Conservation (phyloP, 257 asterid species). For the Perilla frutescens region DNA sequence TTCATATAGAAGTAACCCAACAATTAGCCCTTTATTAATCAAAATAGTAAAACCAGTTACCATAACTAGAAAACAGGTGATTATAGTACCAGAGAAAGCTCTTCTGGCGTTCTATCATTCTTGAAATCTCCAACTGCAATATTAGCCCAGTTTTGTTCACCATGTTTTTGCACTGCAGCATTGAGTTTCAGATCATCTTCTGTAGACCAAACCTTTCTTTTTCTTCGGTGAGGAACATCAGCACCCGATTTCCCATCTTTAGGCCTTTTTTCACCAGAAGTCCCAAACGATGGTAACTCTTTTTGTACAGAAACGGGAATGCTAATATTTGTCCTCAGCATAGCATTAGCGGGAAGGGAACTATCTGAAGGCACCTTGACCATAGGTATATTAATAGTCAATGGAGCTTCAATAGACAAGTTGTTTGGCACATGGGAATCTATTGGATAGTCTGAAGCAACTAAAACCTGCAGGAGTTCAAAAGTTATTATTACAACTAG, state of each 20-base stretch:
- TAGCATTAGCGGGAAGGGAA: conserved; percentile 45
- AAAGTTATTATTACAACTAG: background rate
- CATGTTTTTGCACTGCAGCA: conserved; percentile 70
- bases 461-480: conserved; percentile 50
- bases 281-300: conserved; percentile 52
- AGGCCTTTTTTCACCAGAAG: conserved; percentile 56
- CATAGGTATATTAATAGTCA: conserved; percentile 75
- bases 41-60: background rate
- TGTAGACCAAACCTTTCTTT: conserved; percentile 67
- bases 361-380: conserved; percentile 52
- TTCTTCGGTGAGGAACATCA: conserved; percentile 51
- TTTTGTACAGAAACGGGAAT: conserved; percentile 70
- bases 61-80: background rate
- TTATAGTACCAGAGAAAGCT: conserved; percentile 69
- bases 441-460: conserved; percentile 63
- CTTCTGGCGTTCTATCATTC: conserved; percentile 70
- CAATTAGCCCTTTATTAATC: background rate
- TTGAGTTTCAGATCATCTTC: conserved; percentile 72
- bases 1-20: background rate
- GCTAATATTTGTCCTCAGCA: conserved; percentile 54
- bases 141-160: conserved; percentile 72
- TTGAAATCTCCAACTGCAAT: conserved; percentile 65
- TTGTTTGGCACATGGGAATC: conserved; percentile 58
- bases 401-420: conserved; percentile 72
- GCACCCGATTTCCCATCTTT: conserved; percentile 50